Conservation (phyloP, 371 early-diverging fungal genomes). For the Dinochytrium kinnereticum region DNA sequence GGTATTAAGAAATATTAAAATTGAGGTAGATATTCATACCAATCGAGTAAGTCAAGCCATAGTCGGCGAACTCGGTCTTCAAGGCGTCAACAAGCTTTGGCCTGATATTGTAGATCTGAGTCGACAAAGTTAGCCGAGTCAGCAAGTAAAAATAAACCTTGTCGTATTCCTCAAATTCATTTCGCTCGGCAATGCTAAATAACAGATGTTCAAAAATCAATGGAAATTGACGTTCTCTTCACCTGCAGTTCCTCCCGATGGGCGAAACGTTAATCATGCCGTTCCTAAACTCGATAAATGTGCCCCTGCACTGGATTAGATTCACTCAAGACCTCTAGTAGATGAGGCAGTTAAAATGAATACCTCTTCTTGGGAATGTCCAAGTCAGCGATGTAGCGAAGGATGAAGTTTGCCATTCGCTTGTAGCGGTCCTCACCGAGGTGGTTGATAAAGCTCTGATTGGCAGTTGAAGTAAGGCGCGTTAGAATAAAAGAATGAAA, state of each 20-base stretch:
- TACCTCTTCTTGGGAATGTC: slow-evolving; percentile 96
- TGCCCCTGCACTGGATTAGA: slow-evolving; percentile 74
- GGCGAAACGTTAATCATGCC: slow-evolving; percentile 99
- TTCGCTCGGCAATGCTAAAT: slow-evolving; percentile 84
- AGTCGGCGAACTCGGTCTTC: slow-evolving; percentile 86
- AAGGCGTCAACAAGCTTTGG: slow-evolving; percentile 87
- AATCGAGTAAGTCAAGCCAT: slow-evolving; percentile 94
- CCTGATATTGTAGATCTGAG: slow-evolving; percentile 73
- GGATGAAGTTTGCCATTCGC: slow-evolving; percentile 91
- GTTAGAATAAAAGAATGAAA: neutral
- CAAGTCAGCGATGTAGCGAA: slow-evolving; percentile 94
- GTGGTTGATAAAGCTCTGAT: slow-evolving; percentile 89
- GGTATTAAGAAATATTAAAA: slow-evolving; percentile 8
- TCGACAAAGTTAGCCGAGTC: slow-evolving; percentile 7
- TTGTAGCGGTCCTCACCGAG: slow-evolving; percentile 98
- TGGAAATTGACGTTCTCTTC: slow-evolving; percentile 22
- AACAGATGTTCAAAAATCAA: neutral
- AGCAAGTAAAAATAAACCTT: slow-evolving; percentile 48
- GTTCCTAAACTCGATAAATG: slow-evolving; percentile 98
- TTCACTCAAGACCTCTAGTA: neutral
- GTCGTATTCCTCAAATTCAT: slow-evolving; percentile 94
- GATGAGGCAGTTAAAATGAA: slow-evolving; percentile 17
- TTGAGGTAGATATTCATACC: slow-evolving; percentile 58
- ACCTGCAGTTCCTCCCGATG: slow-evolving; percentile 97
- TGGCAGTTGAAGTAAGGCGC: neutral